Percentiles rank a stretch among this genome's conserved stretches.
Conservation (phyloP, 1,284 basidiomycete species). For the Malassezia equina region DNA sequence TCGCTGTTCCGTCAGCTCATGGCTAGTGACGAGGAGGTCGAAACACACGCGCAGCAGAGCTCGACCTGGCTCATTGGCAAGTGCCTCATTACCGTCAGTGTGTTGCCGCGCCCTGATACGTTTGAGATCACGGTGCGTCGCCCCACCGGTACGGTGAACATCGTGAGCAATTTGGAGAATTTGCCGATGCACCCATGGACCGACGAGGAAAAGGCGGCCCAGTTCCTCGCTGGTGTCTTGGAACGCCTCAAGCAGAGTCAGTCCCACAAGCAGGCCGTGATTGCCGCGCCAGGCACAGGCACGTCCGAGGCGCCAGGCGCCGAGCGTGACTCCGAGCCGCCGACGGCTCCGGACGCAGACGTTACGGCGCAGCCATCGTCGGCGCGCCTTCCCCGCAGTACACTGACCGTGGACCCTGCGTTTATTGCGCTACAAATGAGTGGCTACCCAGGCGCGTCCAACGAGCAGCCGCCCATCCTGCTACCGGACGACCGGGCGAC, state of each 20-base stretch:
- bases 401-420: slow-evolving; percentile 61
- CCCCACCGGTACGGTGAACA: slow-evolving; percentile 72
- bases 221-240: not conserved
- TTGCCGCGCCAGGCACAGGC: not conserved
- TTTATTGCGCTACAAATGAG: slow-evolving; percentile 81
- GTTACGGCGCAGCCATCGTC: not conserved
- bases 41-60: not conserved
- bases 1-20: slow-evolving; percentile 65
- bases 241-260: not conserved
- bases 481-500: slow-evolving; percentile 54
- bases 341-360: not conserved
- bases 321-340: not conserved
- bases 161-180: slow-evolving; percentile 85
- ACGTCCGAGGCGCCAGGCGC: not conserved
- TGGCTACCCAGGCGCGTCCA: slow-evolving; percentile 38
- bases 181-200: slow-evolving; percentile 47
- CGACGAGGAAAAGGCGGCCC: slow-evolving; percentile 9
- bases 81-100: slow-evolving; percentile 71
- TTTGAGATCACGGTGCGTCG: slow-evolving; percentile 74
- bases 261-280: not conserved
- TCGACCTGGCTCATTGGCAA: slow-evolving; percentile 84
- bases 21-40: slow-evolving; percentile 27
- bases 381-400: not conserved
- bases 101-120: slow-evolving; percentile 71
- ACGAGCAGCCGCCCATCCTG: slow-evolving; percentile 48